A percentile compares a stretch with the other conserved stretches of the same genome.
phyloP scores from a whole-genome alignment of 768 basidiomycete species.

The Russula ochroleuca region DNA sequence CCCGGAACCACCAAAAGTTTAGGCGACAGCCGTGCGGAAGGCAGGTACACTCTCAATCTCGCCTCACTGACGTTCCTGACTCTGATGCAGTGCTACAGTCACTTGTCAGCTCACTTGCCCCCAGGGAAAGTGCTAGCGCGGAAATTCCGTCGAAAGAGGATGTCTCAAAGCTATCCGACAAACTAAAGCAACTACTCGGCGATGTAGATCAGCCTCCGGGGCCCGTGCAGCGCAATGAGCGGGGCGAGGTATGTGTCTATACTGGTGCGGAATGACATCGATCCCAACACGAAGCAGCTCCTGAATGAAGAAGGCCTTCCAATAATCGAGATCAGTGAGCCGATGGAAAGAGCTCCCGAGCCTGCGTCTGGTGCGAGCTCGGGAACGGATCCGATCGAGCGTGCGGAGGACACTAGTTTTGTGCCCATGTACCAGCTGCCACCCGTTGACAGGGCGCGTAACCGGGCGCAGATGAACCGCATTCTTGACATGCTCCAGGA shows the following conservation, averaged over 20 bases:
- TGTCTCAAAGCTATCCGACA: constrained; percentile 52
- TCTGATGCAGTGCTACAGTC: constrained; percentile 38
- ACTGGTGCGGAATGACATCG: constrained; percentile 22
- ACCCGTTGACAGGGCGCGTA: constrained; percentile 44
- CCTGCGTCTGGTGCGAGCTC: constrained; percentile 25
- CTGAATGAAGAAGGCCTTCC: constrained; percentile 76
- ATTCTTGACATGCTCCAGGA: constrained; percentile 67
- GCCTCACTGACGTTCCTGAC: background rate
- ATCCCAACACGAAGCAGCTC: constrained; percentile 41
- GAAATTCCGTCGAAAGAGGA: constrained; percentile 45
- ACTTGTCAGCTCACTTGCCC: constrained; percentile 38
- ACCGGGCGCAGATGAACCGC: constrained; percentile 55
- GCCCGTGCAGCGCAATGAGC: constrained; percentile 43
- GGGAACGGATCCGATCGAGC: background rate
- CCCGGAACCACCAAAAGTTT: constrained; percentile 4
- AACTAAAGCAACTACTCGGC: constrained; percentile 55
- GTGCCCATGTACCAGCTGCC: constrained; percentile 47
- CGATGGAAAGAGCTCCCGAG: constrained; percentile 31
- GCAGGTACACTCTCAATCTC: background rate
- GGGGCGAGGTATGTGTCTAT: constrained; percentile 55
- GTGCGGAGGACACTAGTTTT: constrained; percentile 44
- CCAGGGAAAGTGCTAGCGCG: constrained; percentile 18
- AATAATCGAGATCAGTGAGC: constrained; percentile 73
- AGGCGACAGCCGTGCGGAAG: constrained; percentile 19
- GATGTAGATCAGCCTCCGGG: constrained; percentile 31